phyloP scores from a whole-genome alignment of 2,329 filamentous ascomycete species.

The Fusarium redolens region DNA sequence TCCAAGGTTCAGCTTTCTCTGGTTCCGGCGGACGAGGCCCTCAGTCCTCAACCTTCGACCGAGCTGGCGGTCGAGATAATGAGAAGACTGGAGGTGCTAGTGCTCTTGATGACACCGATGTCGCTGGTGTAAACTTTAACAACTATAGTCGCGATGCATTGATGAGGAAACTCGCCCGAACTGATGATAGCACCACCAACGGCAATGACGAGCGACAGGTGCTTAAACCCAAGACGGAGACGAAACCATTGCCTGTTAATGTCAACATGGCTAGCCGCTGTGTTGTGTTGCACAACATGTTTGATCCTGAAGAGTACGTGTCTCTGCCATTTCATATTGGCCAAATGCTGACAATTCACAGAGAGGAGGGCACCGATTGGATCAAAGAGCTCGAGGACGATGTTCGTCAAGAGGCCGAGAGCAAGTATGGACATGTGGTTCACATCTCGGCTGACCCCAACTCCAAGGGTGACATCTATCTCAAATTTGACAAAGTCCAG shows the following conservation, averaged over 20 bases:
- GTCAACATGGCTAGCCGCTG: slow-evolving; percentile 94
- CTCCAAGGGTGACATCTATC: slow-evolving; percentile 94
- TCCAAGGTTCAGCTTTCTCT: slow-evolving; percentile 91
- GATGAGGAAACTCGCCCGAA: slow-evolving; percentile 98
- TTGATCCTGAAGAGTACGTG: slow-evolving; percentile 89
- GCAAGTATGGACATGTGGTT: slow-evolving; percentile 96
- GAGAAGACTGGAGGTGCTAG: slow-evolving; percentile 93
- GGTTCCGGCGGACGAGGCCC: slow-evolving; percentile 88
- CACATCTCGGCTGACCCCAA: slow-evolving; percentile 96
- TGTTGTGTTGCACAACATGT: slow-evolving; percentile 95
- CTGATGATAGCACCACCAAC: slow-evolving; percentile 79
- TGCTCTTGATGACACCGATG: slow-evolving; percentile 96
- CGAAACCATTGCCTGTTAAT: slow-evolving; percentile 82
- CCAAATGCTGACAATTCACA: slow-evolving; percentile 56
- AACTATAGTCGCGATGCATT: slow-evolving; percentile 98
- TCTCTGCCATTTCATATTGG: background rate
- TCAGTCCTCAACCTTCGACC: slow-evolving; percentile 89
- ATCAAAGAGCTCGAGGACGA: slow-evolving; percentile 94
- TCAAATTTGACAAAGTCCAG: slow-evolving; percentile 96
- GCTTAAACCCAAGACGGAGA: slow-evolving; percentile 81
- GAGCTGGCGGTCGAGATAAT: slow-evolving; percentile 86
- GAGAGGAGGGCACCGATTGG: slow-evolving; percentile 89
- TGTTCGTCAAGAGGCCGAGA: slow-evolving; percentile 90
- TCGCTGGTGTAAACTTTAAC: slow-evolving; percentile 98
- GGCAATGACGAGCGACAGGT: slow-evolving; percentile 77